Evolutionary conservation across 1,284 basidiomycete species (phyloP).

Genomic region (Heterobasidion occidentale): DNA sequence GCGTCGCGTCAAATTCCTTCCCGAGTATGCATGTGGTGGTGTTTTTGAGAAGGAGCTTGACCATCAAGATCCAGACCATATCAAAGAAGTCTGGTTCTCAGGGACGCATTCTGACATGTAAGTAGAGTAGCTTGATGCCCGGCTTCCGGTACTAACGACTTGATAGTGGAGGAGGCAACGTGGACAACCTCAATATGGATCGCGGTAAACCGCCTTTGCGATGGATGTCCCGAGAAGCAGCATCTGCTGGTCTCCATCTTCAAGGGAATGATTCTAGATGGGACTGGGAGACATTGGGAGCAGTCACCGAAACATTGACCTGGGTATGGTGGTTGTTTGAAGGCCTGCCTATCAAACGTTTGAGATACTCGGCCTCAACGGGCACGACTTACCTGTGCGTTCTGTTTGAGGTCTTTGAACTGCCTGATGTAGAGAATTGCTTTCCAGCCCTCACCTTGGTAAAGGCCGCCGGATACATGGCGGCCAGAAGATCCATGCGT

Average conservation of each 20-base stretch:
- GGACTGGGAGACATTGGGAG: neutral
- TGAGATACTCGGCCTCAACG: neutral
- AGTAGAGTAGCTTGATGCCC: neutral
- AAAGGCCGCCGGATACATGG: too few species aligned
- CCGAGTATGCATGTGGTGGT: slow-evolving; percentile 11
- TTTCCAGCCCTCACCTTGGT: too few species aligned
- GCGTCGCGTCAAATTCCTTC: slow-evolving; percentile 17
- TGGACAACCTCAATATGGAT: neutral
- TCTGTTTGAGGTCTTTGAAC: too few species aligned
- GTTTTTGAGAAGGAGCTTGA: neutral
- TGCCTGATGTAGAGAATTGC: too few species aligned
- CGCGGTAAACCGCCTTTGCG: neutral
- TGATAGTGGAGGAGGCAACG: neutral
- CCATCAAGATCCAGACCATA: neutral
- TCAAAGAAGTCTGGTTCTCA: slow-evolving; percentile 12
- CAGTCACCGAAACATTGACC: neutral
- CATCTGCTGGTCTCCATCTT: neutral
- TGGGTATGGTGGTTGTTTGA: neutral
- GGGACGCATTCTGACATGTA: slow-evolving; percentile 10
- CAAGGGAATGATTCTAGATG: neutral
- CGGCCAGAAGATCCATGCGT: too few species aligned
- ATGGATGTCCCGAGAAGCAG: slow-evolving; percentile 2
- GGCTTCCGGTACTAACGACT: neutral
- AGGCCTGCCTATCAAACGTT: neutral
- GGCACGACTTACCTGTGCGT: too few species aligned